These are phyloP conservation scores for Colletotrichum siamense DNA, from an alignment of 2,329 filamentous ascomycete species.

Conservation along the genomic window DNA sequence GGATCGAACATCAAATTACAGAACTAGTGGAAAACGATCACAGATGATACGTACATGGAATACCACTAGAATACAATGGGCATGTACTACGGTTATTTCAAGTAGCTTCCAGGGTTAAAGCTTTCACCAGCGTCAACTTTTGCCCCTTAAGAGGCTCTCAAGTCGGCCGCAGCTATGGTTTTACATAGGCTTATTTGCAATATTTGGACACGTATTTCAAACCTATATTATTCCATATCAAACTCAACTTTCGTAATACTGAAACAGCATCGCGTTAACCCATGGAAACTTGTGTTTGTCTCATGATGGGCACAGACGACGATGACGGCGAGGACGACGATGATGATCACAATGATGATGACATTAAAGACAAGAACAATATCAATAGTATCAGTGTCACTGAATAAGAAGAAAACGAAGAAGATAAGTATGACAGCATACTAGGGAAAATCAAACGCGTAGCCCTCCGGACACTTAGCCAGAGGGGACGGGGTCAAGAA, in stretches of 20 bases:
- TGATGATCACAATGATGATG: no score
- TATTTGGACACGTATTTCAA: neutral
- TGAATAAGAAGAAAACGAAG: no score
- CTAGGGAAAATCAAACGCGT: no score
- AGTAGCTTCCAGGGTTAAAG: neutral
- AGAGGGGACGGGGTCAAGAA: no score
- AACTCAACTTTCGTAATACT: neutral
- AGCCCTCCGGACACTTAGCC: no score
- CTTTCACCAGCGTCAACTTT: neutral
- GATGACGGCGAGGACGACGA: no score
- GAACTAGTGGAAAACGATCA: neutral
- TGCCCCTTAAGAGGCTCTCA: neutral
- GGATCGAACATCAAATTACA: neutral
- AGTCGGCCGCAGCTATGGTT: neutral
- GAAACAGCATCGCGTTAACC: neutral
- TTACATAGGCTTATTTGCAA: neutral
- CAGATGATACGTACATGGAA: neutral
- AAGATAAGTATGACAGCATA: no score
- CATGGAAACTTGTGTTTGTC: no score
- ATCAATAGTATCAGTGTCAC: no score
- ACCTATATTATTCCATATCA: rapidly evolving
- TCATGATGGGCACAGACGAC: no score
- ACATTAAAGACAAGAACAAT: no score
- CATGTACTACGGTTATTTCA: neutral
- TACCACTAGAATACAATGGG: neutral